Evolutionary conservation across 2,329 filamentous ascomycete species (phyloP), one percentile per base, ranked within the genome.

Genomic region (Lachnellula cervina): DNA sequence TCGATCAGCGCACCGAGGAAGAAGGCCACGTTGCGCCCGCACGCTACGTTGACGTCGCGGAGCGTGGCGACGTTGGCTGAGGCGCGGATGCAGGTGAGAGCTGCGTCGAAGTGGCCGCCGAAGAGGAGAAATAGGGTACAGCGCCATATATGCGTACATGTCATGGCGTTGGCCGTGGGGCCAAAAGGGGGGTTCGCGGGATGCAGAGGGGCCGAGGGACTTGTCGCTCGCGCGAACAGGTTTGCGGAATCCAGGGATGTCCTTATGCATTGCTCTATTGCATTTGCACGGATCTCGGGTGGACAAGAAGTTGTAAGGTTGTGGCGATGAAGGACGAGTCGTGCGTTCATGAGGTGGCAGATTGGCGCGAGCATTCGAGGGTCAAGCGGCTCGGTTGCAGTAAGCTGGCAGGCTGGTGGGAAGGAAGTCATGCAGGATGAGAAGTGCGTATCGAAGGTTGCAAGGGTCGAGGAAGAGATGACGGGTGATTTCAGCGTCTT

Each of bases 91-190:
- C 92, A 90, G 2, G 83, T 81, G 11, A 86, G 72, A 0, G 93
- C 92, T 2, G 85, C 80, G 4, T 87, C 82, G 67, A 87, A 88
- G 51, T 90, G 86, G 43, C 86, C 86, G 1, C 83, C 81, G 51
- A 95, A 82, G 21, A 93, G 81, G 4, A 97, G 77, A 55, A 97
- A 84, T 0, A 97, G 78, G 1, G 88, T 80, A 66, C 88, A 95
- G 21, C 93, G 87, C 83, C 95, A 97, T 45, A 96, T 79, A 69
- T 97, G 94, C 14, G 83, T 84, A 55, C 90, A 88, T 8, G 95
- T 77, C 63, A 93, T 82, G 4, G 87, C 83, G 1, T 87, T 90
- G 3, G 90, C 65, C 61, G 55, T 66, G 13, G 59, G 58, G 5
- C 66, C 67, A 51, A 65, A 68, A 19, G 69, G 67, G 49, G 71